phyloP scores from a whole-genome alignment of 345 rosid genomes.

The Salix caprea region DNA sequence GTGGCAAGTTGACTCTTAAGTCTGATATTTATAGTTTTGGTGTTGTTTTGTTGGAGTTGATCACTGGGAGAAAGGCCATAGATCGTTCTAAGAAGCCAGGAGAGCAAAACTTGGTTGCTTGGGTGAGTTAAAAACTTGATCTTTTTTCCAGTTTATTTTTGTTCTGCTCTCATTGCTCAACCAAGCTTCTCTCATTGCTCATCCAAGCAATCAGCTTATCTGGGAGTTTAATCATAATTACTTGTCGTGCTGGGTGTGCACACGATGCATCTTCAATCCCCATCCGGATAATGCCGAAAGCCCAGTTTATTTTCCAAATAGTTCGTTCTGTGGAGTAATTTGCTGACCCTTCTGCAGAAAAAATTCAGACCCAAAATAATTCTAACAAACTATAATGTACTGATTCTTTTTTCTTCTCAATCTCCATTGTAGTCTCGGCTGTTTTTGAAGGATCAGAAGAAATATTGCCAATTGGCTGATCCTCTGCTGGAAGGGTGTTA shows the following conservation, averaged over 20 bases:
- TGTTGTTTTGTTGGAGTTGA: slow-evolving; percentile 84
- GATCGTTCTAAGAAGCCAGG: slow-evolving; percentile 55
- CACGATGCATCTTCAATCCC: not conserved
- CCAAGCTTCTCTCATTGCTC: not conserved
- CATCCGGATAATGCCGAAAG: not conserved
- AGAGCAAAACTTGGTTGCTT: slow-evolving; percentile 75
- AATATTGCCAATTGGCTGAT: slow-evolving; percentile 61
- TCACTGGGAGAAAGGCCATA: slow-evolving; percentile 84
- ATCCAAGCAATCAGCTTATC: not conserved
- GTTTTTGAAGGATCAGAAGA: slow-evolving; percentile 68
- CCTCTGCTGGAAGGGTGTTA: slow-evolving; percentile 63
- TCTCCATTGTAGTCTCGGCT: slow-evolving; percentile 57
- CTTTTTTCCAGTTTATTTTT: not conserved
- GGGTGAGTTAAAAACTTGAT: slow-evolving; percentile 49
- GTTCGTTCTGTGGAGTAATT: not conserved
- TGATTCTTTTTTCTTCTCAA: not conserved
- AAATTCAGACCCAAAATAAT: not conserved
- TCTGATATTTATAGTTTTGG: slow-evolving; percentile 99
- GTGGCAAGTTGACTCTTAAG: slow-evolving; percentile 85
- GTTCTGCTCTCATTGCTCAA: not conserved
- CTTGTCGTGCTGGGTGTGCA: not conserved
- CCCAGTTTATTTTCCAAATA: not conserved
- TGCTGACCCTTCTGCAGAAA: not conserved
- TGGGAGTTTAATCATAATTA: not conserved
- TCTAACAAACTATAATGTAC: not conserved